Conservation (phyloP, 2,329 filamentous ascomycete species). For the Sporothrix sp. region DNA sequence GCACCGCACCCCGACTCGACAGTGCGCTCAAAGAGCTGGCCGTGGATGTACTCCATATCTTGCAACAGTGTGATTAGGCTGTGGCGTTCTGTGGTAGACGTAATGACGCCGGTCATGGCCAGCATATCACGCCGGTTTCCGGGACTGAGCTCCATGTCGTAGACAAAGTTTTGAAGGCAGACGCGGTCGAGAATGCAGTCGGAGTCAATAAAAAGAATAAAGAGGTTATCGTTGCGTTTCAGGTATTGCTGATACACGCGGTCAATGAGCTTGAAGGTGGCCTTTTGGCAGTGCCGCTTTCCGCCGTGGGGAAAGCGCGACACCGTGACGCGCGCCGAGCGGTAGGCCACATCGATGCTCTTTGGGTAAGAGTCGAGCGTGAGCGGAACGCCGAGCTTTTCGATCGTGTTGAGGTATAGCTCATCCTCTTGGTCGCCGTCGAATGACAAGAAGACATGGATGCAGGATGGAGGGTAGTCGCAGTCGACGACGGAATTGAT, state of each 20-base stretch:
- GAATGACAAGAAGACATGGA: conserved; percentile 92
- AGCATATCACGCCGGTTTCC: conserved; percentile 88
- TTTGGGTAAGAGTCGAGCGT: conserved; percentile 70
- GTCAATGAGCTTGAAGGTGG: conserved; percentile 87
- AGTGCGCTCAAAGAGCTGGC: conserved; percentile 89
- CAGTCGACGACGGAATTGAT: conserved; percentile 87
- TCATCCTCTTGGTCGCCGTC: conserved; percentile 86
- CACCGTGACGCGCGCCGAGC: conserved; percentile 73
- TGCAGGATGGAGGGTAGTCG: conserved; percentile 84
- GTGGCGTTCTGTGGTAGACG: conserved; percentile 80
- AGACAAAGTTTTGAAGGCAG: conserved; percentile 95
- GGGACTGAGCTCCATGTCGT: conserved; percentile 95
- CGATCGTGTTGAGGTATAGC: conserved; percentile 76
- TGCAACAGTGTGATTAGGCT: conserved; percentile 86
- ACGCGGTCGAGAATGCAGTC: conserved; percentile 88
- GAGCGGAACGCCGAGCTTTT: conserved; percentile 71
- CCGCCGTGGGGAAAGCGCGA: conserved; percentile 90
- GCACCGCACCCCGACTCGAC: conserved; percentile 91
- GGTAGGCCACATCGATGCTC: conserved; percentile 84
- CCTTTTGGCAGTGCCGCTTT: conserved; percentile 88
- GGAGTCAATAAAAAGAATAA: conserved; percentile 94
- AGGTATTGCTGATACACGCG: conserved; percentile 83
- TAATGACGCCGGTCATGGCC: conserved; percentile 96
- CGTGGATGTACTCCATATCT: conserved; percentile 97
- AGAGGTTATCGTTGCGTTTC: conserved; percentile 79